Percentiles rank a stretch among this genome's conserved stretches.
These are phyloP conservation scores for Pistacia vera DNA, from an alignment of 345 rosid species.

Conservation along the genomic window DNA sequence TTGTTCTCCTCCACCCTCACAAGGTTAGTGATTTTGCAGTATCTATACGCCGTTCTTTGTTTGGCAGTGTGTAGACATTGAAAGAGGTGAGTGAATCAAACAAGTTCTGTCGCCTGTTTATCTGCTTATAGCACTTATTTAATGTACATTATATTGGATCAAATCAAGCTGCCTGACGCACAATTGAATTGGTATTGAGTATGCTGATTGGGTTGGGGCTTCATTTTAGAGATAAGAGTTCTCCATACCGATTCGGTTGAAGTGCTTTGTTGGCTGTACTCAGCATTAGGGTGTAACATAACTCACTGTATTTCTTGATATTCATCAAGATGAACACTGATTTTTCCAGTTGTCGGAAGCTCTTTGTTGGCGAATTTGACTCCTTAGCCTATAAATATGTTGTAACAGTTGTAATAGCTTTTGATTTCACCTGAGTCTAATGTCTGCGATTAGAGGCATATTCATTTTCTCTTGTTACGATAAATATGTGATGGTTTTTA, in stretches of 20 bases:
- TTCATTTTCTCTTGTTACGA: neutral
- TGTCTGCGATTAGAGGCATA: neutral
- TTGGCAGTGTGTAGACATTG: constrained; percentile 24
- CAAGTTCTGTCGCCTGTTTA: neutral
- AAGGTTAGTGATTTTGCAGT: constrained; percentile 71
- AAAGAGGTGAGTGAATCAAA: neutral
- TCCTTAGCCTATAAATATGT: neutral
- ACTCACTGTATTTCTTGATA: neutral
- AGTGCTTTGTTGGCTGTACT: neutral
- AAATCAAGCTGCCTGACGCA: constrained; percentile 15
- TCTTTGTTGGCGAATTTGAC: constrained; percentile 1
- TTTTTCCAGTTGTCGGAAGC: neutral
- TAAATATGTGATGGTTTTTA: too few relatives aligned
- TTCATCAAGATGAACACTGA: neutral
- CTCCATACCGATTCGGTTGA: neutral
- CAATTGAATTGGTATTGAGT: neutral
- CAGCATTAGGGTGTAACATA: neutral
- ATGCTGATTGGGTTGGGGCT: too few relatives aligned
- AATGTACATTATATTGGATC: neutral
- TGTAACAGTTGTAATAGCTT: neutral
- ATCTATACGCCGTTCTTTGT: constrained; percentile 63
- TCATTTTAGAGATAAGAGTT: neutral
- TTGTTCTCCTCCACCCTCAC: constrained; percentile 69
- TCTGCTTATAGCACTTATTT: constrained; percentile 1
- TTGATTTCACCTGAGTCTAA: neutral